Evolutionary conservation across 805 yeast species (phyloP).

Genomic region (Suhomyces sp.): DNA sequence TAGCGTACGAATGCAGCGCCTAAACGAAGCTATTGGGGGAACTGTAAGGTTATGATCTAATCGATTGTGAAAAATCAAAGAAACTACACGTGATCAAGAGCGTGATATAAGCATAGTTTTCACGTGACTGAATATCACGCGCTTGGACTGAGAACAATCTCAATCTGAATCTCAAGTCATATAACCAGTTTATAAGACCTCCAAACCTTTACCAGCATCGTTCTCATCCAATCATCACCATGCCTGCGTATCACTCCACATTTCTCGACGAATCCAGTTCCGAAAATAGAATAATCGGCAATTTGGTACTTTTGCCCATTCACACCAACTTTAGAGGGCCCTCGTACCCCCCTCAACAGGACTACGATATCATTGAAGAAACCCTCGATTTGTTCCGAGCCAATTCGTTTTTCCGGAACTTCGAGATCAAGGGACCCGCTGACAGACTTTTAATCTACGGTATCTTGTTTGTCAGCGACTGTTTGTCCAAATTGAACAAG

Average conservation of each 20-base stretch:
- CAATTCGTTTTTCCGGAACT: conserved; percentile 93
- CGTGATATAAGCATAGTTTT: too few relatives aligned
- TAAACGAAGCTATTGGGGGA: too few relatives aligned
- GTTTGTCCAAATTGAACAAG: conserved; percentile 61
- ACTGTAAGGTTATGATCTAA: too few relatives aligned
- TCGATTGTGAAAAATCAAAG: too few relatives aligned
- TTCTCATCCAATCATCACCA: conserved; percentile 11
- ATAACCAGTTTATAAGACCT: too few relatives aligned
- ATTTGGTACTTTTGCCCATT: conserved; percentile 81
- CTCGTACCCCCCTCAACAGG: conserved; percentile 68
- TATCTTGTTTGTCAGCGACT: conserved; percentile 82
- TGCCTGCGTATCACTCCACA: conserved; percentile 79
- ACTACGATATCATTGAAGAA: conserved; percentile 91
- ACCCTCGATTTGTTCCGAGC: conserved; percentile 89
- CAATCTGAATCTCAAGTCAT: too few relatives aligned
- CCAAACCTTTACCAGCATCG: too few relatives aligned
- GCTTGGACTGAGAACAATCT: too few relatives aligned
- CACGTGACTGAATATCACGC: too few relatives aligned
- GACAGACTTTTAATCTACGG: conserved; percentile 94
- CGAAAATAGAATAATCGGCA: conserved; percentile 67
- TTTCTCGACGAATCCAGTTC: conserved; percentile 62
- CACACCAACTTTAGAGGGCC: conserved; percentile 89
- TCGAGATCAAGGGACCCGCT: conserved; percentile 93
- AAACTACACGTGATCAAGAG: too few relatives aligned
- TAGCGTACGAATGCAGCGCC: too few relatives aligned